Evolutionary conservation across 2,329 filamentous ascomycete species (phyloP), one percentile per base, ranked within the genome.

Genomic region (Atkinsonella hypoxylon): DNA sequence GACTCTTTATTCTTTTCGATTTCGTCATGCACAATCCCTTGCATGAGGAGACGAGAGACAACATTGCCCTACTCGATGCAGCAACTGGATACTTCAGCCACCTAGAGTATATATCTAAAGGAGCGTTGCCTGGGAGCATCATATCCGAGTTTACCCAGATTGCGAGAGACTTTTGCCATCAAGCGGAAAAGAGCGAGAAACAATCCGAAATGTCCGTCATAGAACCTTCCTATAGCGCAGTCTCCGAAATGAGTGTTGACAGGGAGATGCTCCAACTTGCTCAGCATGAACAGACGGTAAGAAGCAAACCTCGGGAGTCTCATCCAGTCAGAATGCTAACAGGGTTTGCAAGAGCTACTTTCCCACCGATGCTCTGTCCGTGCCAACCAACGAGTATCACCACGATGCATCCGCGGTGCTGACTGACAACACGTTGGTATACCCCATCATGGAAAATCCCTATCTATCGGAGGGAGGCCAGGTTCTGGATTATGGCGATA

Each of bases 1-100:
- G 57, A 1, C 44, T 59, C 2, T 59, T 58, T 36, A 55, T 58
- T 44, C 51, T 59, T 15, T 58, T 59, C 32, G 57, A 58, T 45
- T 55, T 57, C 22, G 49, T 59, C 11, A 56, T 59, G 45, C 54
- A 59, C 39, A 57, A 58, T 48, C 57, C 57, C 2, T 18, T 31
- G 7, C 57, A 57, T n/a, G 42, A 43, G 11, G 57, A 57, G 17
- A 54, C 54, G n/a, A 31, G 46, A 17, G 39, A 40, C 10, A 56
- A 57, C 43, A 50, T 59, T 1, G 36, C 47, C 2, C 49, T 55
- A 2, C 50, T 59, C 17, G 57, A 58, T 22, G 44, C 48, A 1
- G 50, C 45, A 2, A 46, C 51, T 3, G 54, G 57, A 12, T 51
- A 58, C 50, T 57, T 57, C 18, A 55, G 54, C 38, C 40, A 50